Percentiles rank a stretch among this genome's conserved stretches.
Conservation (phyloP, 2,329 filamentous ascomycete genomes). For the Monilinia fructigena region DNA sequence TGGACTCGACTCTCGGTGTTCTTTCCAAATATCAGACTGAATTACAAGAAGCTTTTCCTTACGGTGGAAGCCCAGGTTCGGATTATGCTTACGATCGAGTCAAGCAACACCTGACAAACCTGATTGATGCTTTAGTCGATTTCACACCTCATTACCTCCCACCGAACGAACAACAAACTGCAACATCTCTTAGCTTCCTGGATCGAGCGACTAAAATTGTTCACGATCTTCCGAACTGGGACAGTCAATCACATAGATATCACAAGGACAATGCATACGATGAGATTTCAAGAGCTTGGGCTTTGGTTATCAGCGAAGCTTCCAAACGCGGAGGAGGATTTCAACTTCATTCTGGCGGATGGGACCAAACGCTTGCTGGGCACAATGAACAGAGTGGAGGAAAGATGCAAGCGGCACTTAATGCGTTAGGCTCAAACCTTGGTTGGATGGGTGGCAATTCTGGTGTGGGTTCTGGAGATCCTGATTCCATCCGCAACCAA, state of each 20-base stretch:
- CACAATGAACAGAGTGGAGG: slow-evolving; percentile 87
- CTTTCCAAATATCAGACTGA: slow-evolving; percentile 77
- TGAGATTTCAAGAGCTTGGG: slow-evolving; percentile 92
- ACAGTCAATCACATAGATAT: slow-evolving; percentile 80
- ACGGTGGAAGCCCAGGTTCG: slow-evolving; percentile 76
- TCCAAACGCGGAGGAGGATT: slow-evolving; percentile 90
- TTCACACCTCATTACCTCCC: slow-evolving; percentile 96
- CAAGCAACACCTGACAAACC: slow-evolving; percentile 71
- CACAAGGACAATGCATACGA: slow-evolving; percentile 96
- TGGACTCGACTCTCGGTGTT: slow-evolving; percentile 75
- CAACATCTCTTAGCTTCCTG: slow-evolving; percentile 79
- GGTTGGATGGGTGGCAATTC: slow-evolving; percentile 67
- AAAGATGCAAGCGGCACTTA: slow-evolving; percentile 75
- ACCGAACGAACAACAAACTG: slow-evolving; percentile 81
- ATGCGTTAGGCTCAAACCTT: slow-evolving; percentile 70
- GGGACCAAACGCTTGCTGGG: slow-evolving; percentile 83
- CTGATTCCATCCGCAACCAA: slow-evolving; percentile 60
- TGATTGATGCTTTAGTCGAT: slow-evolving; percentile 87
- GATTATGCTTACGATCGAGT: slow-evolving; percentile 96
- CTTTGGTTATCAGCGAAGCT: slow-evolving; percentile 84
- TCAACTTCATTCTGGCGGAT: slow-evolving; percentile 81
- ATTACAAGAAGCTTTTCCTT: slow-evolving; percentile 78
- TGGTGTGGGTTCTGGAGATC: slow-evolving; percentile 41
- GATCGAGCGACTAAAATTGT: slow-evolving; percentile 89
- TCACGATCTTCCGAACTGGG: slow-evolving; percentile 87